A percentile compares a stretch with the other conserved stretches of the same genome.
phyloP scores from a whole-genome alignment of 2,329 filamentous ascomycete species.

The Dothideomycetes sp. region DNA sequence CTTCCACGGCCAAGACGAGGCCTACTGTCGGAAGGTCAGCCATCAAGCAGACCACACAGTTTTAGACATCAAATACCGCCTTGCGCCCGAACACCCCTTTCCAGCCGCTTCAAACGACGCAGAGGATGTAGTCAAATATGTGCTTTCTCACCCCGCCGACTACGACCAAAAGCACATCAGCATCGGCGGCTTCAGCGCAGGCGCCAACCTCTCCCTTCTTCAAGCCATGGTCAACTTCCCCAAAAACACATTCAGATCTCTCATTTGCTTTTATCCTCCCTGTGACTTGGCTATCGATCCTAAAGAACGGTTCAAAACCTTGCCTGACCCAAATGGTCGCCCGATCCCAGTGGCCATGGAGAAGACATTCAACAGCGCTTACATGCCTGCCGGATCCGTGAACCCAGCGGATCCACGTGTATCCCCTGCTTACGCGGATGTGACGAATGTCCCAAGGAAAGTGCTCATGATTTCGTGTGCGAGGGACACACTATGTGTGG shows the following conservation, averaged over 20 bases:
- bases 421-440: conserved; percentile 23
- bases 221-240: conserved; percentile 20
- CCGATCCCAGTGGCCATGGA: conserved; percentile 13
- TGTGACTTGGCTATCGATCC: conserved; percentile 22
- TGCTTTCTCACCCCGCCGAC: conserved; percentile 17
- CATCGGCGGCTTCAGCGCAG: conserved; percentile 30
- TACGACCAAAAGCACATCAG: conserved; percentile 22
- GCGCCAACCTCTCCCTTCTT: conserved; percentile 27
- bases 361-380: conserved; percentile 23
- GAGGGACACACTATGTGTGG: conserved; percentile 25
- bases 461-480: conserved; percentile 25
- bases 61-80: conserved; percentile 30
- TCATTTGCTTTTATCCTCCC: conserved; percentile 26
- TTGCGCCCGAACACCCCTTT: conserved; percentile 35
- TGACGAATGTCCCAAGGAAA: conserved; percentile 15
- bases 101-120: conserved; percentile 31
- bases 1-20: conserved; percentile 28
- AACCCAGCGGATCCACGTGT: conserved; percentile 22
- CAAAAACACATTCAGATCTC: conserved; percentile 18
- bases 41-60: conserved; percentile 24
- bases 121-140: conserved; percentile 34
- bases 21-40: conserved; percentile 25
- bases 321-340: conserved; percentile 16
- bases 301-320: conserved; percentile 13
- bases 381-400: conserved; percentile 17